Base-by-base conservation (phyloP, 148 eudicot species). In the Silene uniflora region DNA sequence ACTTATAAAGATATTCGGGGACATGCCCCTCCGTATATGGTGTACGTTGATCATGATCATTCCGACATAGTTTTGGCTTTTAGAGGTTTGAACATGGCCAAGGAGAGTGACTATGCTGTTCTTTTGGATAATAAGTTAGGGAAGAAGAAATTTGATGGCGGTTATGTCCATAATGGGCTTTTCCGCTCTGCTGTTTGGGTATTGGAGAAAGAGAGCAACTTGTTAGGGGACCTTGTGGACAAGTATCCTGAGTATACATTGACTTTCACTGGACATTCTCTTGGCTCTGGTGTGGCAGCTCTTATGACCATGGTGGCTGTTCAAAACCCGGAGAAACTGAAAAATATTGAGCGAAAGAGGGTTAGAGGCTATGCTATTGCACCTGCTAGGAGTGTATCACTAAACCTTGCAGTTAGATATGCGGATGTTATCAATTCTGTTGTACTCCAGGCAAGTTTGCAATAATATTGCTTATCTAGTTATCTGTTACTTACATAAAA, bases 221-320 rank as follows among this genome's bases (percentile, higher is more conserved):
- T 80, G 69, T 82, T 95, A 82, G 89, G 81, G 86, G 91, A 89
- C 55, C 73, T 88, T 62, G 71, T 88, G 66, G 93, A 84, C 73
- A 92, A 81, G 62, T 82, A 90, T 77, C 86, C 96, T 63, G 78
- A 85, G 44, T 95, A 92, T 84, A 90, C 94, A 5, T 73, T 95
- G 81, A 91, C 96, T 60, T 90, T 92, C 49, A 76, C 87, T 7
- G 99, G 99, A 11, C 99, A 95, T 79, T 95, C 99, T 16, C 90
- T 95, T 72, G 99, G 99, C 52, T 92, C 99, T 7, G 99, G 99
- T 74, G 98, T 95, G 75, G 97, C 97, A 2, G 85, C 98, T 5
- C 83, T 92, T 64, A 65, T 95, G 79, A 81, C 99, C 7, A 81
- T 92, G 89, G 86, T 89, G 79, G 92, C 90, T 75, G 91, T 87